Evolutionary conservation across 129 eudicot genomes (phyloP), one percentile per base, ranked within the genome.

Genomic region (Oenanthe sinensis): DNA sequence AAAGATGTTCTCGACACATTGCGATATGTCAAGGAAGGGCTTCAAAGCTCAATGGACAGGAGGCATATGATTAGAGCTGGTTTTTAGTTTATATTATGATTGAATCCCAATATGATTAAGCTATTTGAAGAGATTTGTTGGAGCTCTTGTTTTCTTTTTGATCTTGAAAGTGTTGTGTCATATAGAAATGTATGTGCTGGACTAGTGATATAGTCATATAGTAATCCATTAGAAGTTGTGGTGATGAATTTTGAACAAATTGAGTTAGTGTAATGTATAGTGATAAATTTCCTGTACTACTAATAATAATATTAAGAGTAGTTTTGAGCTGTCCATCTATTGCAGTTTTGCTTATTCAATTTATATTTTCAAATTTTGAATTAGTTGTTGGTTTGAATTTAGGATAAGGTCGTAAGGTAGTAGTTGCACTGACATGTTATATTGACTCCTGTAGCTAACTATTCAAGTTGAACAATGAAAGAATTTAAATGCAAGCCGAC

Each of bases 1-100:
- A 86, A 85, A 87, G 87, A 90, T 75, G 92, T 87, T 40, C 90
- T 90, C 48, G 87, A 85, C 74, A 77, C 88, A 46, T 79, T 90
- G 50, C 85, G 90, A 82, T 80, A 71, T 52, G 89, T 89, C 48
- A 85, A 83, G 85, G 93, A 90, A 77, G 84, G 85, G 62, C 79
- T 90, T 65, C 89, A 84, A 68, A 81, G 83, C n/a, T 85, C 91
- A 67, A 84, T 85, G 86, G 85, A 79, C 71, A 87, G 86, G 78
- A 83, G 84, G 63, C 84, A 79, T 37, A 78, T 87, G 82, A 77
- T 88, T 82, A 85, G 80, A 81, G 86, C 74, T 81, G 83, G 84
- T 45, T 89, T n/a, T 60, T 60, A 60, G 33, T n/a, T 60, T n/a
- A 60, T 24, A 13, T 24, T 3, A 22, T 22, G 7, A 58, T 58